Base-by-base conservation (phyloP, 1,284 basidiomycete species). In the Cutaneotrichosporon cavernicola region DNA sequence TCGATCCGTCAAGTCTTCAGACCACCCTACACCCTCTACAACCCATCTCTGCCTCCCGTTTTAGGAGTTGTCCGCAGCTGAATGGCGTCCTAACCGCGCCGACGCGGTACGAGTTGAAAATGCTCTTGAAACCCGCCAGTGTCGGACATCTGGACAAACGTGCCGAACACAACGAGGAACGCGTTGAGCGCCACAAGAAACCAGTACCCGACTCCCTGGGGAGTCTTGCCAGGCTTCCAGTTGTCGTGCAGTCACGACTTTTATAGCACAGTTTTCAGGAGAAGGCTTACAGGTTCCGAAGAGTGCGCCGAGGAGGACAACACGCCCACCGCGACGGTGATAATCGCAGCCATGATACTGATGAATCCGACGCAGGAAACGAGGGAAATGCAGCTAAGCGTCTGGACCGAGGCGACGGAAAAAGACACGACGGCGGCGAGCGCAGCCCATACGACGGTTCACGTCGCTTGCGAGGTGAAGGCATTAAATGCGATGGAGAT, bases 51-150 rank as follows among this genome's bases (percentile, higher is more conserved):
- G 9, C 36, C 36, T 9, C 36, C 13, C 36, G n/a, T 16, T 16
- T 47, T 47, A 47, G 5, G 72, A 72, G 63, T 75, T 74, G 61
- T 74, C 73, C 8, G 70, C 70, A 63, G 5, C 73, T 74, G 65
- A 80, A 81, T 2, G 78, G 73, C 14, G 68, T 72, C 1, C 70
- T 70, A 32, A 80, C 73, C 72, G 60, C 56, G 47, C 77, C 76
- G 1, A 55, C 55, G 46, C 70, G 61, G 70, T 78, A 77, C 9
- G 68, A 61, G 60, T 75, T 71, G 13, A 68, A 65, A 60, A 81
- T 80, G 8, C 70, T 59, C 32, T 50, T 63, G 43, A 47, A 31
- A 52, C 63, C 61, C 6, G 67, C 34, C 21, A 52, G 58, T 67
- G 10, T 72, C 74, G 16, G 69, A 67, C 1, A 75, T 66, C 67